A percentile compares a stretch with the other conserved stretches of the same genome.
Evolutionary conservation across 2,329 filamentous ascomycete species (phyloP).

Genomic region (Cryoendolithus antarcticus): DNA sequence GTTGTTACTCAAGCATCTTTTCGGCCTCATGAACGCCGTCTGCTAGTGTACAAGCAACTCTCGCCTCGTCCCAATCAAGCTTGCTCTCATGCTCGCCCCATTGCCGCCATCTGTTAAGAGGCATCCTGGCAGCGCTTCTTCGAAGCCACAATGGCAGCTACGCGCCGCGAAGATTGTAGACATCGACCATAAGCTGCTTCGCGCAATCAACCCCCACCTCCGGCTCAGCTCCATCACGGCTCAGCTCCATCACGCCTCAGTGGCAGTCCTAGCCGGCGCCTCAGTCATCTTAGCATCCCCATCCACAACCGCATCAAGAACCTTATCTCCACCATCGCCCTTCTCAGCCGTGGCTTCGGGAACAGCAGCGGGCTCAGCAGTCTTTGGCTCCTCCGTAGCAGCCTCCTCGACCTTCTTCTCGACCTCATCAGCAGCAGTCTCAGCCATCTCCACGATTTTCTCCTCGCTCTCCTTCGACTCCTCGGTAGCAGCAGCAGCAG

Average conservation of each 20-base stretch:
- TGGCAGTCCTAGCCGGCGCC: conserved; percentile 6
- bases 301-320: conserved; percentile 6
- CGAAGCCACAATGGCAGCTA: conserved; percentile 1
- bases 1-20: too few relatives aligned
- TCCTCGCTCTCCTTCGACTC: conserved; percentile 16
- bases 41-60: too few relatives aligned
- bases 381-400: conserved; percentile 6
- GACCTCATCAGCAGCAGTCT: conserved; percentile 7
- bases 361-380: not conserved
- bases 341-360: conserved; percentile 1
- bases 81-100: not conserved
- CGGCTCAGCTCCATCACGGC: not conserved
- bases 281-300: conserved; percentile 12
- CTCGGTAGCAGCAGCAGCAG: conserved; percentile 7
- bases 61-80: too few relatives aligned
- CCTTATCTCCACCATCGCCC: conserved; percentile 3
- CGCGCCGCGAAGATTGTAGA: too few relatives aligned
- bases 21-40: too few relatives aligned
- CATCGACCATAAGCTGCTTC: not conserved
- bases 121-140: conserved; percentile 3
- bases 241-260: not conserved
- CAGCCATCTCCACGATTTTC: conserved; percentile 18
- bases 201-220: conserved; percentile 2
- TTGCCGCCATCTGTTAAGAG: too few relatives aligned
- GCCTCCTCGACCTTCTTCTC: conserved; percentile 20